These are phyloP conservation scores for Aspergillus felis DNA, from an alignment of 2,329 filamentous ascomycete genomes.

Conservation along the genomic window DNA sequence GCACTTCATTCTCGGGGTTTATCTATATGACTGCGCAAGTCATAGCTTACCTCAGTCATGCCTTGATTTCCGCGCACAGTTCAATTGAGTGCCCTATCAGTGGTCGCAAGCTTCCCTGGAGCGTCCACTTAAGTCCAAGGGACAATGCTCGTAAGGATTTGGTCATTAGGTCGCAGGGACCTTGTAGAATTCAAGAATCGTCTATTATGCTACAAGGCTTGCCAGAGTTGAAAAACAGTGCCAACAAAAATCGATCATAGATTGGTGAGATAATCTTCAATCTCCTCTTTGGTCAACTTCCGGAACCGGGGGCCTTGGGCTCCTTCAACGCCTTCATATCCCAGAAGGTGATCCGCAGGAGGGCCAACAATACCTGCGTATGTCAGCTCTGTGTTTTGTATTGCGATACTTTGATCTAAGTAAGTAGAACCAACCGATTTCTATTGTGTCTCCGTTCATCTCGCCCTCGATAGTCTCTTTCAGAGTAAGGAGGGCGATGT, in stretches of 20 bases:
- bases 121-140: background rate
- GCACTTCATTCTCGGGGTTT: background rate
- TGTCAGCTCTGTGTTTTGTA: background rate
- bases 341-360: slow-evolving; percentile 87
- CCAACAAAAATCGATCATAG: slow-evolving; percentile 56
- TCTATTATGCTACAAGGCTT: slow-evolving; percentile 27
- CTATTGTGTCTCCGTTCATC: slow-evolving; percentile 98
- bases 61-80: background rate
- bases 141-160: background rate
- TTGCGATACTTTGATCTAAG: background rate
- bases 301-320: slow-evolving; percentile 43
- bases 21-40: background rate
- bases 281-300: slow-evolving; percentile 91
- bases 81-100: background rate
- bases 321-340: slow-evolving; percentile 57
- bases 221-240: slow-evolving; percentile 12
- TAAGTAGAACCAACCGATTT: slow-evolving; percentile 69
- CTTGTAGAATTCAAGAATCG: slow-evolving; percentile 19
- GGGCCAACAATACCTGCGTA: slow-evolving; percentile 87
- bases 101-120: background rate
- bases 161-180: slow-evolving; percentile 7
- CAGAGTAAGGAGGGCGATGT: slow-evolving; percentile 92
- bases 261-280: slow-evolving; percentile 99
- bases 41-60: background rate
- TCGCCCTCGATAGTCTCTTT: slow-evolving; percentile 99